Evolutionary conservation across 257 asterid genomes (phyloP).

Genomic region (Paraleonurus japonicus): DNA sequence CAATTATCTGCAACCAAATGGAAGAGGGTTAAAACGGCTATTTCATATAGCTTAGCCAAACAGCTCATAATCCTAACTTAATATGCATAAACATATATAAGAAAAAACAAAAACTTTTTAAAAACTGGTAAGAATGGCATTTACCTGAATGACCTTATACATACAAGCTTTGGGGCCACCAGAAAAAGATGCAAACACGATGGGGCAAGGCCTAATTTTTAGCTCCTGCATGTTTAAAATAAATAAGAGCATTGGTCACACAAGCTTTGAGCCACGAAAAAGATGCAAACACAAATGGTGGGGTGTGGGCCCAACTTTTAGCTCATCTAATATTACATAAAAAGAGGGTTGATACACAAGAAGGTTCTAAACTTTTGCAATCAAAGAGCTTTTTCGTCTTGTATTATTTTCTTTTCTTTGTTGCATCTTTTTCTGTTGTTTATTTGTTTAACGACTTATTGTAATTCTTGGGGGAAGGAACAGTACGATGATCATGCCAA

Average conservation of each 20-base stretch:
- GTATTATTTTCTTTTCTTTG: neutral
- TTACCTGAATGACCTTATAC: constrained; percentile 95
- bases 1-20: constrained; percentile 73
- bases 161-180: constrained; percentile 96
- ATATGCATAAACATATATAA: neutral
- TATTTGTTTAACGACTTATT: neutral
- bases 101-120: neutral
- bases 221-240: constrained; percentile 60
- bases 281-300: constrained; percentile 86
- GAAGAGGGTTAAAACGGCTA: neutral
- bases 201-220: constrained; percentile 78
- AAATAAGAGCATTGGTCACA: constrained; percentile 52
- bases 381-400: neutral
- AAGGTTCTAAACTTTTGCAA: constrained; percentile 1
- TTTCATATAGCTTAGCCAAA: neutral
- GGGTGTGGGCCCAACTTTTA: constrained; percentile 61
- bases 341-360: neutral
- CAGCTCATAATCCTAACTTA: neutral
- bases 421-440: neutral
- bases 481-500: neutral
- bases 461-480: neutral
- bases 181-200: constrained; percentile 91
- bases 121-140: constrained; percentile 1
- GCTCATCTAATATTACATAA: constrained; percentile 39
- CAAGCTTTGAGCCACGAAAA: constrained; percentile 94